Evolutionary conservation across 2,329 filamentous ascomycete species (phyloP).

Genomic region (Colletotrichum sp.): DNA sequence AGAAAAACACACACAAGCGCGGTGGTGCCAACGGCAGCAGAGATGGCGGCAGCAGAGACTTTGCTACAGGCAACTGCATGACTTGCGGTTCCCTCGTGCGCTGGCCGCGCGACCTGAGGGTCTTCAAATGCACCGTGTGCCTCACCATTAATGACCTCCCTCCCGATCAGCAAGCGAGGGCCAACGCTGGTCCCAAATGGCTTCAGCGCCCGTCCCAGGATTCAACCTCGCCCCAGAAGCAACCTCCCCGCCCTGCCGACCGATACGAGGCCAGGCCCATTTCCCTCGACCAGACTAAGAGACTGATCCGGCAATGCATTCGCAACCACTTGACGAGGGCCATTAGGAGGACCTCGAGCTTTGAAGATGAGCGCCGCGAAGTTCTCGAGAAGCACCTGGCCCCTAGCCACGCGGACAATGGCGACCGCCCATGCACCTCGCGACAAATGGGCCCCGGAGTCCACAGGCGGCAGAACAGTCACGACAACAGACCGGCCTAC

Average conservation of each 20-base stretch:
- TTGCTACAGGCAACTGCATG: constrained; percentile 78
- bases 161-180: constrained; percentile 1
- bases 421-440: not conserved
- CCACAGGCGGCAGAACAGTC: constrained; percentile 10
- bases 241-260: constrained; percentile 1
- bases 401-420: not conserved
- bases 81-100: constrained; percentile 82
- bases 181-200: constrained; percentile 18
- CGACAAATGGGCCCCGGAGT: not conserved
- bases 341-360: constrained; percentile 26
- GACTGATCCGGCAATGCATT: constrained; percentile 50
- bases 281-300: constrained; percentile 64
- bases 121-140: constrained; percentile 85
- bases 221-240: constrained; percentile 15
- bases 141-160: constrained; percentile 81
- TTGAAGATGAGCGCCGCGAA: constrained; percentile 13
- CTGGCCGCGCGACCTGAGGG: constrained; percentile 75
- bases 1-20: constrained; percentile 32
- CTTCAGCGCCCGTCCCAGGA: constrained; percentile 16
- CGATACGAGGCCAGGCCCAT: constrained; percentile 37
- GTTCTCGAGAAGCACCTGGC: not conserved
- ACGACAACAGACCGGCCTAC: constrained; percentile 17
- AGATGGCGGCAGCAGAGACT: constrained; percentile 59
- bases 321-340: constrained; percentile 38
- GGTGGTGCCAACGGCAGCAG: constrained; percentile 38